Base-by-base conservation (phyloP, 495 filamentous ascomycete genomes). In the Amniculicola lignicola region DNA sequence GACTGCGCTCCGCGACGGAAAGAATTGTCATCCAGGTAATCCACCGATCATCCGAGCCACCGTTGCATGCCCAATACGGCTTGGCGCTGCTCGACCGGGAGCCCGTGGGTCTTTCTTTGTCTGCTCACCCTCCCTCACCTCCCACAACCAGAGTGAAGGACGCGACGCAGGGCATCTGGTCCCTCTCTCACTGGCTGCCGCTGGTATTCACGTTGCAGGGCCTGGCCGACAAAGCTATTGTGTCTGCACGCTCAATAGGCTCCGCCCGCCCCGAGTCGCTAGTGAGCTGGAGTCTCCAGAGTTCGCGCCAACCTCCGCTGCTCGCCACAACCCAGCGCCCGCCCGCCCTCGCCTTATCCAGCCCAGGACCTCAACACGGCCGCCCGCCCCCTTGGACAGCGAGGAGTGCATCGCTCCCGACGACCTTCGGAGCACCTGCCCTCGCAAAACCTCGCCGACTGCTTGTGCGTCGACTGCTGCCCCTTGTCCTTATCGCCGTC, bases 1-100 rank as follows among this genome's bases (percentile, higher is more conserved):
- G 36, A 14, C 16, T 43, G 27, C 31, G 21, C 38, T 43, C 45
- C 36, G 24, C 4, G 15, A 18, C 51, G 27, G 49, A 35, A 40
- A 25, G 10, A 54, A 54, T 54, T 54, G 51, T 54, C 51, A 54
- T 54, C 51, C 43, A 29, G 1, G 35, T 21, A n/a, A n/a, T n/a
- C n/a, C n/a, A n/a, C n/a, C n/a, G n/a, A 40, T 43, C 25, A 31
- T 33, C 51, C 37, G 16, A 49, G 45, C 45, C 45, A 49, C 27
- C 16, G 23, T 31, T 46, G 7, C n/a, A n/a, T n/a, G n/a, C n/a
- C n/a, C n/a, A n/a, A n/a, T n/a, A n/a, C n/a, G 43, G 9, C 24
- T 36, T 49, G 45, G 45, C 45, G 28, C 6, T 6, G 15, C 21
- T 25, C 12, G 41, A 25, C 16, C 9, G 12, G 22, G 41, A 10